Evolutionary conservation across 2,329 filamentous ascomycete species (phyloP).

Genomic region (Cladosporium cucumerinum): DNA sequence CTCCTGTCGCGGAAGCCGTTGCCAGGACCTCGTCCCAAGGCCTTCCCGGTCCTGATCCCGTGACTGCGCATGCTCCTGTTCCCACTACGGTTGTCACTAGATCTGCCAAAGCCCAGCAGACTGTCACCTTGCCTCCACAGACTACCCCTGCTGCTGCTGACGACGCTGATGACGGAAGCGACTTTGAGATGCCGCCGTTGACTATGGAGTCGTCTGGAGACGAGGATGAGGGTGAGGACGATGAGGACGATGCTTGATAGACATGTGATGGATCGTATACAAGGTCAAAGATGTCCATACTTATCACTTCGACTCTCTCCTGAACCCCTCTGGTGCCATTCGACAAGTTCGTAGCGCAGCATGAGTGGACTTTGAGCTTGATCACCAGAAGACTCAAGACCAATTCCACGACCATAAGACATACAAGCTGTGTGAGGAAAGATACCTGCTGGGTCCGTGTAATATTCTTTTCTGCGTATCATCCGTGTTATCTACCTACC

Average conservation of each 20-base stretch:
- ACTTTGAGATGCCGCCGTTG: conserved; percentile 37
- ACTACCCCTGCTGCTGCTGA: conserved; percentile 15
- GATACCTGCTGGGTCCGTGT: background rate
- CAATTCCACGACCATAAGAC: background rate
- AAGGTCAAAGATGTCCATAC: background rate
- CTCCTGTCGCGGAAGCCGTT: conserved; percentile 18
- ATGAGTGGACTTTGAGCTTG: background rate
- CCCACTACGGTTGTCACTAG: conserved; percentile 16
- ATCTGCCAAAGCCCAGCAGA: conserved; percentile 10
- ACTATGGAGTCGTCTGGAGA: conserved; percentile 33
- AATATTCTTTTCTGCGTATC: background rate
- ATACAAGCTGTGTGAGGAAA: background rate
- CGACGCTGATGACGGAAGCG: conserved; percentile 32
- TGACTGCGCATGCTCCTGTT: conserved; percentile 5
- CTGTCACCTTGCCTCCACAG: conserved; percentile 7
- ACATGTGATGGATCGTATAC: background rate
- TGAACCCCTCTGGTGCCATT: background rate
- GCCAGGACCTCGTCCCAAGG: conserved; percentile 2
- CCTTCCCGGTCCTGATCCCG: conserved; percentile 18
- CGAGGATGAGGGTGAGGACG: conserved; percentile 25
- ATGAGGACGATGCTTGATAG: conserved; percentile 3
- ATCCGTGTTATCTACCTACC: background rate
- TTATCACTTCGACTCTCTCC: background rate
- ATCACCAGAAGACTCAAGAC: background rate
- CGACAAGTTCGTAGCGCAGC: background rate